Conservation (phyloP, 257 asterid genomes). For the Capsicum rhomboideum region DNA sequence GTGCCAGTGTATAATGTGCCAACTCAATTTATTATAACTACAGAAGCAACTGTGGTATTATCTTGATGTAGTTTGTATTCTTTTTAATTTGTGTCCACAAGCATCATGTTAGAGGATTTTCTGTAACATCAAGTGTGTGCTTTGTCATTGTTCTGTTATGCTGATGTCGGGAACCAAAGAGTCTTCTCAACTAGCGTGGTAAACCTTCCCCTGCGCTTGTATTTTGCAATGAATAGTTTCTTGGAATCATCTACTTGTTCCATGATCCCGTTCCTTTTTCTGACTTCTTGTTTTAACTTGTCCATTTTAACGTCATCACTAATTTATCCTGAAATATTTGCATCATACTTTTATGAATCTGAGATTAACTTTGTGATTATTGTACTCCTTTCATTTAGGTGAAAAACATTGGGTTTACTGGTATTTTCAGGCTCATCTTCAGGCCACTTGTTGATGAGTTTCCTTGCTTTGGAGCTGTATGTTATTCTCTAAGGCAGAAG, state of each 20-base stretch:
- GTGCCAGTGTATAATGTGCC: neutral
- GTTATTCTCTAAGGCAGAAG: slow-evolving; percentile 80
- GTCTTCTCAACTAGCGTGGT: neutral
- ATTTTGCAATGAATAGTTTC: neutral
- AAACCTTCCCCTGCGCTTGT: neutral
- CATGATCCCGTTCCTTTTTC: neutral
- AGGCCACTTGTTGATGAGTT: slow-evolving; percentile 80
- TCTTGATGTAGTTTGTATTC: neutral
- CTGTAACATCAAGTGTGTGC: neutral
- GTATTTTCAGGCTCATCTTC: slow-evolving; percentile 85
- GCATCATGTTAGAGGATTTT: neutral
- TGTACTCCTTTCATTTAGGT: slow-evolving; percentile 36
- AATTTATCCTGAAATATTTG: neutral
- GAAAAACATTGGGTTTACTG: slow-evolving; percentile 79
- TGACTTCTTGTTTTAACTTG: neutral
- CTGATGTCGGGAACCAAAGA: neutral
- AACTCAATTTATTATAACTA: neutral
- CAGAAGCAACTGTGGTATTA: neutral
- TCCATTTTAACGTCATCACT: neutral
- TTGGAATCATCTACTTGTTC: neutral
- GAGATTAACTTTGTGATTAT: neutral
- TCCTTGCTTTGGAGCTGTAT: slow-evolving; percentile 93
- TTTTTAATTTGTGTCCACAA: neutral
- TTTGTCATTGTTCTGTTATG: neutral
- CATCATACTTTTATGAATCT: neutral